Base-by-base conservation (phyloP, 2,329 filamentous ascomycete genomes). In the Talaromyces albobiverticillius region DNA sequence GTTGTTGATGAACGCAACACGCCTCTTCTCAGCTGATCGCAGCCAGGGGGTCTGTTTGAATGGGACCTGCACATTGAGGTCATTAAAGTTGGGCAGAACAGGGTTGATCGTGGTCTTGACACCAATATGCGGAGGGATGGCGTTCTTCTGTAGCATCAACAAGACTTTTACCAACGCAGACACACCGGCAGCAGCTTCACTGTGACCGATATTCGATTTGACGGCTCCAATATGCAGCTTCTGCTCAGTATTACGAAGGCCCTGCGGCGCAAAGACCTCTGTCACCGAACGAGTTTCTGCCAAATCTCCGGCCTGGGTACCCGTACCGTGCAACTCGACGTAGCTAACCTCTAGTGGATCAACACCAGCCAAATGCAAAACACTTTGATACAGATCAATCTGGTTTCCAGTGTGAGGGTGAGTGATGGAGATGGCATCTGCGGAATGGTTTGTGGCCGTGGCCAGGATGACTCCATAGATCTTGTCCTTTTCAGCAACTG, bases 311-410 rank as follows among this genome's bases (percentile, higher is more conserved):
- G 88, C 89, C 68, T 94, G 89, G 0, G 90, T 95, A 26, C 90
- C 90, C 2, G 90, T 95, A 13, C 89, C 90, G 68, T 95, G 90
- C 86, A 94, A 91, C 71, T 95, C 90, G 7, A 95, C 85, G 64
- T 93, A 94, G 70, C 85, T 85, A 46, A 95, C 80, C 59, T 92
- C 87, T 48, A 84, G 80, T 2, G 90, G 87, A 63, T 92, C 85
- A 23, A 94, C 80, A 56, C 87, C 86, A 36, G 88, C 85, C 40
- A 88, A 82, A 43, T 87, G 81, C 1, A 94, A 77, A 23, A 94
- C 84, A 36, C 82, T 78, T 54, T 82, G 81, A 63, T 88, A 93
- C 10, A 93, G 74, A 45, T 81, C 76, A 13, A 88, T 83, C 69
- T 95, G 90, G 0, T 88, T 87, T 10, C 83, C 86, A 4, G 84